These are phyloP conservation scores for Coemansia sp. DNA, from an alignment of 192 early-diverging fungal species.

Conservation along the genomic window DNA sequence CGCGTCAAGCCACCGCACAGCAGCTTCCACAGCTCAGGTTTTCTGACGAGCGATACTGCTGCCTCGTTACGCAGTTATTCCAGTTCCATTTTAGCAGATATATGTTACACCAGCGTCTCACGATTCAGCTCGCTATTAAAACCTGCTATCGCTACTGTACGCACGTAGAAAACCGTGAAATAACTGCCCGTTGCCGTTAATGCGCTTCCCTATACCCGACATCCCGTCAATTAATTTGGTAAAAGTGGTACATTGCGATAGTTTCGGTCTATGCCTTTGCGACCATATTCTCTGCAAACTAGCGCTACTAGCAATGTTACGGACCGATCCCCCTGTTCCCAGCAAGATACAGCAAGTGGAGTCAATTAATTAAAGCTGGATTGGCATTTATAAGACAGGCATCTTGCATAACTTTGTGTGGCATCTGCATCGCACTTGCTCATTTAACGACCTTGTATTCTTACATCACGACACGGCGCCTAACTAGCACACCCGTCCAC, in stretches of 20 bases:
- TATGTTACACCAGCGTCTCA: background rate
- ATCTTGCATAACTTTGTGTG: background rate
- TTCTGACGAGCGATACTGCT: background rate
- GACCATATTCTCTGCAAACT: conserved; percentile 3
- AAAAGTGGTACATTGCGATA: background rate
- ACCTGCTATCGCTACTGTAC: conserved; percentile 4
- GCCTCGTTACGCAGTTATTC: conserved; percentile 2
- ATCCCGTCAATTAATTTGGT: conserved; percentile 13
- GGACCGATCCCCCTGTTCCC: background rate
- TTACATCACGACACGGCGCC: conserved; percentile 4
- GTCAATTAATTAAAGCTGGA: background rate
- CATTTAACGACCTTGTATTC: background rate
- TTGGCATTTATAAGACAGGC: background rate
- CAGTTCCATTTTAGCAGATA: conserved; percentile 1
- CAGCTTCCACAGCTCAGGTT: background rate
- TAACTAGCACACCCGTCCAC: background rate
- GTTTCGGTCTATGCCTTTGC: background rate
- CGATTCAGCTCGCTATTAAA: background rate
- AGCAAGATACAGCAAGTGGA: background rate
- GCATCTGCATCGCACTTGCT: background rate
- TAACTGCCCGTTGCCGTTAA: conserved; percentile 13
- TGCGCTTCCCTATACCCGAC: conserved; percentile 6
- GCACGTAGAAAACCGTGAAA: conserved; percentile 8
- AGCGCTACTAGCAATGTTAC: conserved; percentile 3
- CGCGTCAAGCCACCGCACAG: background rate